These are phyloP conservation scores for Nicotiana paniculata DNA, from an alignment of 257 asterid genomes.

Conservation along the genomic window DNA sequence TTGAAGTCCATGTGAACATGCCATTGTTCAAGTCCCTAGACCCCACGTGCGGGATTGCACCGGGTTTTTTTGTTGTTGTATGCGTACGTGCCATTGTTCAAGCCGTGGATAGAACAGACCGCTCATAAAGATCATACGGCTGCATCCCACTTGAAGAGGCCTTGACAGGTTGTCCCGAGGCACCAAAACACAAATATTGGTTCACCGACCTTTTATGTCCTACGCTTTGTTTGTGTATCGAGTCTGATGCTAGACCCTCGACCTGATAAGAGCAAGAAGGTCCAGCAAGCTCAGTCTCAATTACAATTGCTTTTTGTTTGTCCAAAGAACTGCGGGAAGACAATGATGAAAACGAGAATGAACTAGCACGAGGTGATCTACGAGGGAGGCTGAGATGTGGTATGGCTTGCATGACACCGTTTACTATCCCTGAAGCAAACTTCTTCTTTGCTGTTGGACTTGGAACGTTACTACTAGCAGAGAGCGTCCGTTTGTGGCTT, in stretches of 20 bases:
- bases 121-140: constrained; percentile 49
- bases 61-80: too few species aligned
- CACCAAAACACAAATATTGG: constrained; percentile 71
- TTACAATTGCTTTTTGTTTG: constrained; percentile 29
- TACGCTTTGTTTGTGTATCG: constrained; percentile 23
- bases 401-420: constrained; percentile 65
- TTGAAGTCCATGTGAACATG: background rate
- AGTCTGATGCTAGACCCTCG: background rate
- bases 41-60: too few species aligned
- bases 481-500: constrained; percentile 60
- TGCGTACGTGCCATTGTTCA: too few species aligned
- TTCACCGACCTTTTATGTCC: constrained; percentile 42
- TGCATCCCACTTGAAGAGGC: constrained; percentile 17
- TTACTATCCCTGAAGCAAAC: constrained; percentile 53
- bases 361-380: constrained; percentile 61
- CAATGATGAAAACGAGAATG: constrained; percentile 53
- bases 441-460: constrained; percentile 78
- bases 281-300: constrained; percentile 10
- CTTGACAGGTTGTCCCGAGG: constrained; percentile 25
- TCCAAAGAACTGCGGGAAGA: constrained; percentile 61
- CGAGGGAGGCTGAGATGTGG: constrained; percentile 28
- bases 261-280: constrained; percentile 25
- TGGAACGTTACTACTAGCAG: constrained; percentile 50
- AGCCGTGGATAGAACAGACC: constrained; percentile 44
- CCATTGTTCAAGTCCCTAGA: too few species aligned